Evolutionary conservation across 2,329 filamentous ascomycete species (phyloP).

Genomic region (Fusarium caatingaense): DNA sequence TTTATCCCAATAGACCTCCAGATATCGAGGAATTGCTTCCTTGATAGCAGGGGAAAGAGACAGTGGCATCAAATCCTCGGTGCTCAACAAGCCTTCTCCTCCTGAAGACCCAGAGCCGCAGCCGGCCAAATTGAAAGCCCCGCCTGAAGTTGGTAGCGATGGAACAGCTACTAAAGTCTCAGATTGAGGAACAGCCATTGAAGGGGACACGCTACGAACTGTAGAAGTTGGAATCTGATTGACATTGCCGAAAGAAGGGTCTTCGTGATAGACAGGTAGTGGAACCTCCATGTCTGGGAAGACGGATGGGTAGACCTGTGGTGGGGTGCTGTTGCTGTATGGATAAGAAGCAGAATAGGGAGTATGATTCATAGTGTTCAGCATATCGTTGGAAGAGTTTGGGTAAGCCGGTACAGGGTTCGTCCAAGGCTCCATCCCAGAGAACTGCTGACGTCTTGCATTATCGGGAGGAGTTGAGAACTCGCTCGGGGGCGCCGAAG

Average conservation of each 20-base stretch:
- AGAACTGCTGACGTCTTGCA: constrained; percentile 44
- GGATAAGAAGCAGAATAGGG: constrained; percentile 46
- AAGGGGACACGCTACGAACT: constrained; percentile 63
- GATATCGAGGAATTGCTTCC: constrained; percentile 61
- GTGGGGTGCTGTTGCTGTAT: constrained; percentile 46
- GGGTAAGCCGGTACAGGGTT: constrained; percentile 47
- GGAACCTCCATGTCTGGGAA: constrained; percentile 48
- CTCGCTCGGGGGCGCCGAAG: constrained; percentile 59
- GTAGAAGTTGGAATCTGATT: constrained; percentile 55
- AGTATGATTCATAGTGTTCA: constrained; percentile 36
- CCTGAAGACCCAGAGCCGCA: constrained; percentile 57
- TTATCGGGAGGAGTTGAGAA: constrained; percentile 61
- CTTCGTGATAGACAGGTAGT: constrained; percentile 53
- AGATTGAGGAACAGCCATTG: constrained; percentile 59
- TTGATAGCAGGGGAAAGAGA: constrained; percentile 55
- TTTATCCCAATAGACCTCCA: constrained; percentile 65
- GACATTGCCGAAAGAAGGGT: constrained; percentile 51
- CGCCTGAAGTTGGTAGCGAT: constrained; percentile 52
- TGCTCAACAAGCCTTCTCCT: constrained; percentile 51
- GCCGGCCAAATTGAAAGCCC: constrained; percentile 51
- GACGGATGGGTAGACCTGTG: constrained; percentile 50
- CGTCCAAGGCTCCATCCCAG: constrained; percentile 50
- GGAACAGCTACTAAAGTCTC: constrained; percentile 62
- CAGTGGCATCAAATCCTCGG: constrained; percentile 44
- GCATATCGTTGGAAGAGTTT: constrained; percentile 23